Conservation (phyloP, 495 filamentous ascomycete species). For the Tuber calosporum region DNA sequence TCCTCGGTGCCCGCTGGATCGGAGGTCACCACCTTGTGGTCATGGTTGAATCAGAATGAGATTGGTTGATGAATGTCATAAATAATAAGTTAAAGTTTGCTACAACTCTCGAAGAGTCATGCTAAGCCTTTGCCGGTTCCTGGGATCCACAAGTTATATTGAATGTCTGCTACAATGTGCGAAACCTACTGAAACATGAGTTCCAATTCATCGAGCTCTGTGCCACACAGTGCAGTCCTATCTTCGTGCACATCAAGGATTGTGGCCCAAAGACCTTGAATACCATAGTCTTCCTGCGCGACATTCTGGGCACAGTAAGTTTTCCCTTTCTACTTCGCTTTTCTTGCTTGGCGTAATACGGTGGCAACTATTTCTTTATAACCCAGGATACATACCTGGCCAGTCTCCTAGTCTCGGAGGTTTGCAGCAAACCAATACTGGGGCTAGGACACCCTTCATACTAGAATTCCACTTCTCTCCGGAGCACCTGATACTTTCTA, state of each 20-base stretch:
- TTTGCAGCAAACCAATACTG: constrained; percentile 28
- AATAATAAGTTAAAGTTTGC: not conserved
- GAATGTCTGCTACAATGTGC: not conserved
- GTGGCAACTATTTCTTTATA: not conserved
- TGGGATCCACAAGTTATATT: not conserved
- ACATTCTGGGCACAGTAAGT: constrained; percentile 20
- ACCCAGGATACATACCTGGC: constrained; percentile 13
- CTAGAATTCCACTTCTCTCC: constrained; percentile 30
- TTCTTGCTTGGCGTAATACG: not conserved
- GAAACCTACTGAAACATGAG: constrained; percentile 16
- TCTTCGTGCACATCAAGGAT: constrained; percentile 32
- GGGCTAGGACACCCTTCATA: constrained; percentile 16
- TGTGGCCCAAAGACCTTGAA: constrained; percentile 34
- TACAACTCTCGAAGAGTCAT: not conserved
- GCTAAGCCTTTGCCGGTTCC: not conserved
- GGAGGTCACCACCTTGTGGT: no score
- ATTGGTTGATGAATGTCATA: not conserved
- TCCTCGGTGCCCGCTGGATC: no score
- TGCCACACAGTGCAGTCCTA: constrained; percentile 6
- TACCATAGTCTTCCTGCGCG: constrained; percentile 36
- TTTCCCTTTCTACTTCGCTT: no score
- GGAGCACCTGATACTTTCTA: constrained; percentile 32
- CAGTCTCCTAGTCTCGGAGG: constrained; percentile 31
- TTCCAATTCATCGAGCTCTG: constrained; percentile 23
- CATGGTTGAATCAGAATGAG: not conserved